phyloP scores from a whole-genome alignment of 768 basidiomycete species.

The Dacryopinax primogenitus region DNA sequence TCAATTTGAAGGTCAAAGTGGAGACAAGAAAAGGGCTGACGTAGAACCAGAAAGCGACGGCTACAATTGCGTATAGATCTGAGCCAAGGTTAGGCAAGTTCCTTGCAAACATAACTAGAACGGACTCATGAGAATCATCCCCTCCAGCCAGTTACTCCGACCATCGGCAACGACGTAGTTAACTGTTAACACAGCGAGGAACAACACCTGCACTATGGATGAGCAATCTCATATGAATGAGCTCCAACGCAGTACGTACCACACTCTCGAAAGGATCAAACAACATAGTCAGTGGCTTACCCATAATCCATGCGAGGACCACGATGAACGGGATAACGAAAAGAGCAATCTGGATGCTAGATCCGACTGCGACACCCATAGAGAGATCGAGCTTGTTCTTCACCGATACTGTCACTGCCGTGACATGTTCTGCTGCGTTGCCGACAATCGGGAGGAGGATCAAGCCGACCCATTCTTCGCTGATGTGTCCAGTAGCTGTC shows the following conservation, averaged over 20 bases:
- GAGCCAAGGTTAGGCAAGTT: background rate
- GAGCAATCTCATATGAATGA: conserved; percentile 13
- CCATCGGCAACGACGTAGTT: conserved; percentile 72
- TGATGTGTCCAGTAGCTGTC: conserved; percentile 43
- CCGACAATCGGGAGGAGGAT: conserved; percentile 89
- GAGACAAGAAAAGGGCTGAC: no score
- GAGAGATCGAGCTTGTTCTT: conserved; percentile 77
- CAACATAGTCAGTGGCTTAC: conserved; percentile 64
- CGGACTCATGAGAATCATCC: conserved; percentile 61
- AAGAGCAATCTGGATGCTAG: conserved; percentile 43
- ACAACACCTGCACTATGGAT: conserved; percentile 24
- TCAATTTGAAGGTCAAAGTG: no score
- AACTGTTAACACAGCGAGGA: conserved; percentile 49
- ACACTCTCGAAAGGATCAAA: conserved; percentile 86
- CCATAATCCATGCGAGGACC: conserved; percentile 64
- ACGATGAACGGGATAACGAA: conserved; percentile 77
- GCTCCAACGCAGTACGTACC: conserved; percentile 30
- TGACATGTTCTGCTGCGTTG: conserved; percentile 84
- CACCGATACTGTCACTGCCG: conserved; percentile 81
- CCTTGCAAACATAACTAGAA: conserved; percentile 17
- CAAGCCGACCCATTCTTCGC: conserved; percentile 72
- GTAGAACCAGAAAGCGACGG: conserved; percentile 32
- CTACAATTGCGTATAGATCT: conserved; percentile 63
- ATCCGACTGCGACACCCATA: conserved; percentile 79
- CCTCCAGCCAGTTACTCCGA: conserved; percentile 76